Evolutionary conservation across 2,329 filamentous ascomycete genomes (phyloP), one percentile per base, ranked within the genome.

Genomic region (Pseudocercospora macadamiae): DNA sequence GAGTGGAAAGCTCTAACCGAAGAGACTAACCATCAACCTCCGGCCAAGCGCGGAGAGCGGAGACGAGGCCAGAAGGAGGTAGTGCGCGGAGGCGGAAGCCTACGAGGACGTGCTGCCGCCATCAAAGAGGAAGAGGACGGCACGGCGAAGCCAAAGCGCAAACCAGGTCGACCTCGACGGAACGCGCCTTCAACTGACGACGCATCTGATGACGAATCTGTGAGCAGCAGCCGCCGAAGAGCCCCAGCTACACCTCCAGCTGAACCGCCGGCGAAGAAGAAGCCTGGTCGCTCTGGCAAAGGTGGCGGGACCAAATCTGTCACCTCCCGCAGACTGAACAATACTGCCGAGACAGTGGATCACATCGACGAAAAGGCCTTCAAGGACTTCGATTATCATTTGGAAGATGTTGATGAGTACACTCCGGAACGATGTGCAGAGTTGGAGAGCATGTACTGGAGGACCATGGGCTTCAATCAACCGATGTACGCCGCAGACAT

Each of bases 401-500:
- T 97, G 76, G 87, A 93, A 47, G 82, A 85, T 65, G 84, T 91
- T 28, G 90, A 93, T 4, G 91, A 97, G 54, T 99, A 89, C 72
- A 96, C 92, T 0, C 83, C 89, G 0, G 93, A 97, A 74, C 85
- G 96, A 60, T 97, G 95, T 72, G 91, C 96, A 67, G 95, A 99
- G 72, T 83, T 99, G 4, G 95, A 99, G 75, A 89, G 91, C 54
- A 89, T 88, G 42, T 99, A 99, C 77, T 99, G 95, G 95, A 97
- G 96, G 77, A 96, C 91, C 0, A 82, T 99, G 62, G 97, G 93
- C 19, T 99, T 96, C 76, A 96, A 93, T 47, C 88, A 91, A 57
- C 95, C 95, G 0, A 85, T 99, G 74, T 99, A 99, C 68, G 95
- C 95, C 53, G 95, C 95, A 6, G 95, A 99, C 75, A 90, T 99